A percentile compares a stretch with the other conserved stretches of the same genome.
Evolutionary conservation across 768 basidiomycete genomes (phyloP).

Genomic region (Boletus pseudopeckii): DNA sequence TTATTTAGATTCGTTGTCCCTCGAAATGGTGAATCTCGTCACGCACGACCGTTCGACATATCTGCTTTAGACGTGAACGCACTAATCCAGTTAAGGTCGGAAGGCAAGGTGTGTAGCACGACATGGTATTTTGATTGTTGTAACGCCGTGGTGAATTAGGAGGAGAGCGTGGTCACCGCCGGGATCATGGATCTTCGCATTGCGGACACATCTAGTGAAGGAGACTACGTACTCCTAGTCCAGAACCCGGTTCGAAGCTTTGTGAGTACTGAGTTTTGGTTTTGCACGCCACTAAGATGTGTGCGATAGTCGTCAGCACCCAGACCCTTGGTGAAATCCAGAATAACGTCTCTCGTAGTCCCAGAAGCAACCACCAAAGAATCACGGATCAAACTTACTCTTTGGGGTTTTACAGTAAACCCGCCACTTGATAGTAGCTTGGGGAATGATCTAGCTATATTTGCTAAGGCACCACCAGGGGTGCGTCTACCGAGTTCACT

Average conservation of each 20-base stretch:
- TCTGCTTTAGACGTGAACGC: conserved; percentile 59
- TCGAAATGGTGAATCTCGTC: conserved; percentile 32
- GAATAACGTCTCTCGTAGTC: conserved; percentile 62
- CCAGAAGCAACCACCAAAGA: conserved; percentile 71
- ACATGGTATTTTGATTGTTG: neutral
- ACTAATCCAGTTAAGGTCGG: conserved; percentile 63
- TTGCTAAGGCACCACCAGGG: conserved; percentile 82
- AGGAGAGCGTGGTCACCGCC: conserved; percentile 66
- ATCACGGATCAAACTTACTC: conserved; percentile 61
- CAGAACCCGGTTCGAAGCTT: conserved; percentile 56
- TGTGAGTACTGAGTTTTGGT: conserved; percentile 39
- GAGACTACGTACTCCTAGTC: conserved; percentile 41
- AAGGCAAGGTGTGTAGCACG: conserved; percentile 55
- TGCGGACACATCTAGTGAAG: conserved; percentile 42
- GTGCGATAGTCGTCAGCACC: conserved; percentile 40
- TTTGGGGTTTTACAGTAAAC: conserved; percentile 63
- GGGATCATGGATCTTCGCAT: conserved; percentile 60
- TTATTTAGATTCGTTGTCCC: conserved; percentile 50
- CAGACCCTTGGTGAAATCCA: conserved; percentile 55
- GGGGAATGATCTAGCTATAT: conserved; percentile 56
- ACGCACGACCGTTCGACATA: conserved; percentile 51
- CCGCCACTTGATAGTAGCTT: conserved; percentile 61
- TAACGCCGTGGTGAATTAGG: conserved; percentile 37
- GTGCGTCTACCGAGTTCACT: conserved; percentile 45
- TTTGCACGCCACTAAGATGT: conserved; percentile 1